Conservation (phyloP, 106 monocot genomes). For the Iris macrosiphon region DNA sequence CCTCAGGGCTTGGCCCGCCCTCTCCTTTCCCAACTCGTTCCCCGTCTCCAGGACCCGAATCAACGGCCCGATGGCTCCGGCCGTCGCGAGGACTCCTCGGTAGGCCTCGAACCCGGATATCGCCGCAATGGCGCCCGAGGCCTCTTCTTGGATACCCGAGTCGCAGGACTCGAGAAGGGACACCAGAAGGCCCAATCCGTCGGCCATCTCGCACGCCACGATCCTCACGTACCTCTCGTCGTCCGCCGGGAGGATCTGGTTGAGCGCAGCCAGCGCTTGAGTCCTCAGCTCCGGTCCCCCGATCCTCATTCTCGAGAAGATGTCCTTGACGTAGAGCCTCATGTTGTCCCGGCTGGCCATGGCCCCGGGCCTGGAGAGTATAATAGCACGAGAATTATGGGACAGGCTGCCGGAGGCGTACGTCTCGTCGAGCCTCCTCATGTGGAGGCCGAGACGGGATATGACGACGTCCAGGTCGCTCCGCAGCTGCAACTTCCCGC, state of each 20-base stretch:
- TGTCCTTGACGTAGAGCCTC: slow-evolving; percentile 35
- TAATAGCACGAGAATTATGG: slow-evolving; percentile 18
- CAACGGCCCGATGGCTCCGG: slow-evolving; percentile 28
- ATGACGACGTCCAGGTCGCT: slow-evolving; percentile 40
- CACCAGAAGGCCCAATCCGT: slow-evolving; percentile 14
- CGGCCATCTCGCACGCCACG: slow-evolving; percentile 20
- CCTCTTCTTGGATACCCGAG: slow-evolving; percentile 19
- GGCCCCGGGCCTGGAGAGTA: slow-evolving; percentile 24
- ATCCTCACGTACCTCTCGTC: slow-evolving; percentile 43
- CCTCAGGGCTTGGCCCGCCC: slow-evolving; percentile 34
- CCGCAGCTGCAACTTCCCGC: slow-evolving; percentile 43
- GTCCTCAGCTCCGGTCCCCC: slow-evolving; percentile 30
- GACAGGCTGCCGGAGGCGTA: slow-evolving; percentile 16
- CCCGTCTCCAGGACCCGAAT: slow-evolving; percentile 27
- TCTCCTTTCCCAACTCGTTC: slow-evolving; percentile 32
- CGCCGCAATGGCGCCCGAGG: slow-evolving; percentile 17
- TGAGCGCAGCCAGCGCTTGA: slow-evolving; percentile 20
- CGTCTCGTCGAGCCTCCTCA: slow-evolving; percentile 16
- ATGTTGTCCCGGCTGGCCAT: slow-evolving; percentile 39
- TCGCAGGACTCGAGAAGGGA: slow-evolving; percentile 23
- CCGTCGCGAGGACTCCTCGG: slow-evolving; percentile 16
- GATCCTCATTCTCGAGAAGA: slow-evolving; percentile 35
- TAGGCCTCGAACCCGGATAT: slow-evolving; percentile 21
- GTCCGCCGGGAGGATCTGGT: slow-evolving; percentile 28
- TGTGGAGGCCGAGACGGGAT: slow-evolving; percentile 24